Evolutionary conservation across 495 filamentous ascomycete species (phyloP), one percentile per base, ranked within the genome.

Genomic region (Aspergillus asperescens): DNA sequence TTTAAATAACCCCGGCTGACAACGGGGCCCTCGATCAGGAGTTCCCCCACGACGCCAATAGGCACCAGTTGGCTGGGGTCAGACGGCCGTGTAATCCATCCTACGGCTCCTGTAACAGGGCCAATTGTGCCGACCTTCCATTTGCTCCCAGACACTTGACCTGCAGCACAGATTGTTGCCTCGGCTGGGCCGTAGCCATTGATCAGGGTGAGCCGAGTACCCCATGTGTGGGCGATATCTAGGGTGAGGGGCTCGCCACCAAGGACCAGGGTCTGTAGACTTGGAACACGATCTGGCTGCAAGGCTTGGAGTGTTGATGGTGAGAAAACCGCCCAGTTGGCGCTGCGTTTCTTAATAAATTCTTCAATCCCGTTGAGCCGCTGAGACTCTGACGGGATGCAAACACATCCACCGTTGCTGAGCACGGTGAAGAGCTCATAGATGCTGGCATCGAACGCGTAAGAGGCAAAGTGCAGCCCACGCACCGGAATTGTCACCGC

Each of bases 351-450:
- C 4, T 41, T 22, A 12, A 74, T 74, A 7, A 37, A 31, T 3
- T 51, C 59, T 3, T 43, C 48, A 10, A 69, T 46, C 19, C 66
- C 55, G 20, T 59, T 62, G 19, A 64, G 25, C 5, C 69, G 55
- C 1, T 69, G 61, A 4, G 57, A 48, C 2, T 73, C 66, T 1
- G 62, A 65, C 0, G 71, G 68, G 1, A 76, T 58, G 45, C 72
- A 76, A 5, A 70, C 25, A 25, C 68, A 69, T 0, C 66, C 71
- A 12, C 72, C 72, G 4, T 44, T 48, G 7, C 49, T 34, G 1
- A 85, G 58, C 0, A 79, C 81, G 6, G 73, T 73, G 31, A 84
- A 73, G 16, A 82, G 72, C 39, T 85, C 80, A 1, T n/a, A n/a
- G n/a, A n/a, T n/a, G n/a, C n/a, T n/a, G n/a, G n/a, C n/a, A n/a